A percentile compares a stretch with the other conserved stretches of the same genome.
Conservation (phyloP, 2,329 filamentous ascomycete genomes). For the Teratosphaeria destructans region DNA sequence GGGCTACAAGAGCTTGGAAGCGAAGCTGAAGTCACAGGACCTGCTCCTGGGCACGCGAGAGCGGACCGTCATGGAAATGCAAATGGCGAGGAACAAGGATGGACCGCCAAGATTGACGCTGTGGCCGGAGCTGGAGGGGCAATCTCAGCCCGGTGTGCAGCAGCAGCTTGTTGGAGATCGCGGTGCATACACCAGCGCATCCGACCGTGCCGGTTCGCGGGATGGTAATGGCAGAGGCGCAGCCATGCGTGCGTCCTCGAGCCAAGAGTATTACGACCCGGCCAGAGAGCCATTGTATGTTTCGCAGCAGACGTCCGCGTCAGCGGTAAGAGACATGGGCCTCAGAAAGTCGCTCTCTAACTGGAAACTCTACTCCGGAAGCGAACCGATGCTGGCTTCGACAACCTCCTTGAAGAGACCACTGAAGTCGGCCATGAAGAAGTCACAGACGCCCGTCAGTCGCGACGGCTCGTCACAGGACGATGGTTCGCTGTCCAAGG, state of each 20-base stretch:
- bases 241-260: neutral
- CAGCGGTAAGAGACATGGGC: slow-evolving; percentile 34
- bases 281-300: slow-evolving; percentile 30
- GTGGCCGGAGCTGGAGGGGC: slow-evolving; percentile 6
- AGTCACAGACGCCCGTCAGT: neutral
- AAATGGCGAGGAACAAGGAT: neutral
- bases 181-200: neutral
- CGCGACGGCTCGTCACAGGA: slow-evolving; percentile 7
- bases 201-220: neutral
- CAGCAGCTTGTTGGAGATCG: neutral
- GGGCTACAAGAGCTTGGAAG: neutral
- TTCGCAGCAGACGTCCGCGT: slow-evolving; percentile 36
- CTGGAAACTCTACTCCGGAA: slow-evolving; percentile 12
- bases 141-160: neutral
- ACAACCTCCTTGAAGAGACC: neutral
- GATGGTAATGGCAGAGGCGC: neutral
- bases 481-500: neutral
- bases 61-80: neutral
- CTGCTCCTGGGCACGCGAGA: neutral
- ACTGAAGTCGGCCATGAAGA: slow-evolving; percentile 9
- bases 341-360: slow-evolving; percentile 27
- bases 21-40: neutral
- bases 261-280: slow-evolving; percentile 35
- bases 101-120: neutral
- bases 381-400: slow-evolving; percentile 4